Base-by-base conservation (phyloP, 805 yeast genomes). In the Candida montana region DNA sequence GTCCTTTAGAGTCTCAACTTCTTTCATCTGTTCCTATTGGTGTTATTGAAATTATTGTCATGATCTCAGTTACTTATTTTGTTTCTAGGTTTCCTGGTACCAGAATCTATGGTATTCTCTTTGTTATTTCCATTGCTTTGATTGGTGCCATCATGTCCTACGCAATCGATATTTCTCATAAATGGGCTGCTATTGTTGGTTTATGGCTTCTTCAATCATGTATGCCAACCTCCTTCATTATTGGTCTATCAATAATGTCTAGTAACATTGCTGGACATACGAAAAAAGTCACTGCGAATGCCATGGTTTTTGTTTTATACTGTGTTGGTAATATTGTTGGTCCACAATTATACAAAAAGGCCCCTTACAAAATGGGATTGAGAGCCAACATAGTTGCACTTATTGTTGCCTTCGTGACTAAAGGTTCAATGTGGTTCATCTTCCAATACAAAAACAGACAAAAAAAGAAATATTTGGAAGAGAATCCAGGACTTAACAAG, bases 281-380 rank as follows among this genome's bases (percentile, higher is more conserved):
- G 5, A 74, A 74, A 53, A 62, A 65, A 42, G 45, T 69, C 9
- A 58, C 63, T 7, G 63, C 72, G 52, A 68, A 63, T 24, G 62
- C 26, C 7, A 23, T 69, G 48, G 57, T 60, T 42, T 62, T 67
- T 58, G 50, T 62, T 5, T 54, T 59, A 1, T 74, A 73, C 49
- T 59, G 68, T 31, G 48, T 71, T 31, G 59, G 68, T 7, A 74
- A 74, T 47, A 57, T 73, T 27, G 59, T 72, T 27, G 67, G 75
- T 6, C 73, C 79, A 3, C 79, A 74, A 49, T 53, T 73, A 28
- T 27, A 27, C 12, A 27, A 27, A 13, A 27, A 27, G 12, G 30
- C 30, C 12, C 30, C 30, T 27, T 27, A 27, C 30, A 27, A 27
- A 27, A 27, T 27, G 30, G 30, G 30, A 10, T 27, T 27, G 30